These are phyloP conservation scores for Acanthamoeba royreba DNA, from an alignment of 208 protist genomes.

Conservation along the genomic window DNA sequence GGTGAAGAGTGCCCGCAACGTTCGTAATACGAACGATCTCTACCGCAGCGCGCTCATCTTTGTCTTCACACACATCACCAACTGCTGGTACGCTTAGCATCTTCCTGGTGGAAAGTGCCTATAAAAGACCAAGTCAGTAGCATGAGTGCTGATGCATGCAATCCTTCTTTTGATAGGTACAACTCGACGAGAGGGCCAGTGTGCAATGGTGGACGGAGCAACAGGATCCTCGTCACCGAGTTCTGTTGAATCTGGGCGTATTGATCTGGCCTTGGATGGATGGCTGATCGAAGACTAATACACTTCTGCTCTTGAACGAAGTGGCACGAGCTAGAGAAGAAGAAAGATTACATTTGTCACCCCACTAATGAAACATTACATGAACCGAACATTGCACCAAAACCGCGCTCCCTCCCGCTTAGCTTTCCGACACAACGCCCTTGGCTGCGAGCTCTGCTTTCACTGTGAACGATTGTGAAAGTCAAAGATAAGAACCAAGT, in stretches of 20 bases:
- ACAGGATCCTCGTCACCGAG: background rate
- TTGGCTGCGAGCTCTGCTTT: slow-evolving; percentile 26
- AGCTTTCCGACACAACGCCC: background rate
- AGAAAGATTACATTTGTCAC: too few species aligned
- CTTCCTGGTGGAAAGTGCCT: background rate
- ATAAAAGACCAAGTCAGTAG: too few species aligned
- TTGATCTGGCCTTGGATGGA: too few species aligned
- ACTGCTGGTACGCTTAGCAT: background rate
- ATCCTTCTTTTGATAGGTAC: too few species aligned
- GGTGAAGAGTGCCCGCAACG: background rate
- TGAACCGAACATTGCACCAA: too few species aligned
- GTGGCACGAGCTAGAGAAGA: too few species aligned
- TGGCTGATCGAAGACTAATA: too few species aligned
- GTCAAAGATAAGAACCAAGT: background rate
- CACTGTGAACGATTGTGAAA: background rate
- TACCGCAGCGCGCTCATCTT: background rate
- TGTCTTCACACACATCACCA: background rate
- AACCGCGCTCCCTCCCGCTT: too few species aligned
- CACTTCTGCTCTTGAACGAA: too few species aligned
- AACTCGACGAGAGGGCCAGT: background rate
- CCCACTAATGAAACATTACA: too few species aligned
- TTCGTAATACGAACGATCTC: background rate
- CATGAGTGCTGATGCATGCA: too few species aligned
- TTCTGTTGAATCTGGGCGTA: background rate
- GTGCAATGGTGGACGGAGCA: background rate